Base-by-base conservation (phyloP, 768 basidiomycete genomes). In the Mycena epipterygia region DNA sequence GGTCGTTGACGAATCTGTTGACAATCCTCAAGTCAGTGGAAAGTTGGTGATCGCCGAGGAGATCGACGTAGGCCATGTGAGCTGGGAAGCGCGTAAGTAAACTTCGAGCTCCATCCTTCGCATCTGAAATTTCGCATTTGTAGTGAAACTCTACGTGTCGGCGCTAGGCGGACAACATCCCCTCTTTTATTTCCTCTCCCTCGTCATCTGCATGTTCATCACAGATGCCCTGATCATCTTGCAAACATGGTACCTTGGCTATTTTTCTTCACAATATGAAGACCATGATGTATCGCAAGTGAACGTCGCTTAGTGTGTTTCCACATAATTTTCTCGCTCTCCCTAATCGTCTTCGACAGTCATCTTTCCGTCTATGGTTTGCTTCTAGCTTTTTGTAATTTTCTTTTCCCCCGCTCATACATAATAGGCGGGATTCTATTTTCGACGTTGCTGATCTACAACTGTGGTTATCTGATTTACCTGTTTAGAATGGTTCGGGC, bases 21-120 rank as follows among this genome's bases (percentile, higher is more conserved):
- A 57, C 4, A 59, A 69, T 58, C 46, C 19, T 35, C 67, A 75
- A 21, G 73, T 57, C 64, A 78, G 77, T 25, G 87, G 86, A 0
- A 86, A 87, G 73, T 79, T 89, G 23, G 82, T 87, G 27, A 75
- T 86, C 13, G 82, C 81, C 0, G 87, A 89, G 71, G 87, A 88
- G 67, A 79, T 86, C 29, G 78, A 77, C 2, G 79, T 80, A 33
- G 87, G 87, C 2, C 84, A 82, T 66, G 83, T 88, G n/a, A 83
- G 84, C 39, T 85, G 84, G 80, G 49, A 75, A 8, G 79, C 83
- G n/a, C 66, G 80, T 73, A 74, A 58, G 76, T 61, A 33, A n/a
- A 42, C 5, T 17, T n/a, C 27, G 12, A 11, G 21, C 4, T 39
- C 55, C n/a, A 33, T 21, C 19, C 39, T 41, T 32, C 30, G 21